Percentiles rank a stretch among this genome's conserved stretches.
Evolutionary conservation across 2,329 filamentous ascomycete genomes (phyloP).

Genomic region (Aspergillus brasiliensis): DNA sequence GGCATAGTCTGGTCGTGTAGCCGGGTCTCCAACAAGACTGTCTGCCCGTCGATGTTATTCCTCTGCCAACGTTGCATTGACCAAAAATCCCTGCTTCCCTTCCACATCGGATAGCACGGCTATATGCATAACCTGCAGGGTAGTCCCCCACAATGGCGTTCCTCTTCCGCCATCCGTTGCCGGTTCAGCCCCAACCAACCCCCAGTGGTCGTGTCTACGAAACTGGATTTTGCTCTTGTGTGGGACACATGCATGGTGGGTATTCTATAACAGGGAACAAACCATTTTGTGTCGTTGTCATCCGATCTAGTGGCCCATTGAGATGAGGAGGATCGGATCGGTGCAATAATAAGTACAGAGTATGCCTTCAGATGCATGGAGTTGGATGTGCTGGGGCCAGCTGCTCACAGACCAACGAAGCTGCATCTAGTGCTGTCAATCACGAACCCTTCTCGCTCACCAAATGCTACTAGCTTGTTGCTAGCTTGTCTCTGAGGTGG

Average conservation of each 20-base stretch:
- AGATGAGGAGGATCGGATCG: neutral
- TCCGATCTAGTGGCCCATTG: neutral
- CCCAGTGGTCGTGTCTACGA: neutral
- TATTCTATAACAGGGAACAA: neutral
- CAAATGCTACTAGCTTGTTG: neutral
- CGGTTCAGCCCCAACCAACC: neutral
- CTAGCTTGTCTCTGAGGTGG: neutral
- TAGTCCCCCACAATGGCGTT: neutral
- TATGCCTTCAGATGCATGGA: neutral
- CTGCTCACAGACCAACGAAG: neutral
- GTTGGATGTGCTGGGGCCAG: neutral
- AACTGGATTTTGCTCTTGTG: neutral
- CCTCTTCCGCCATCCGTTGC: slow-evolving; percentile 2
- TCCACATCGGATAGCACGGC: neutral
- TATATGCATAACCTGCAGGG: neutral
- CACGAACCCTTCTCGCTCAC: neutral
- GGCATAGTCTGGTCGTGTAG: neutral
- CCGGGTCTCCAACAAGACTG: neutral
- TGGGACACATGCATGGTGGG: neutral
- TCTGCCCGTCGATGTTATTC: slow-evolving; percentile 1
- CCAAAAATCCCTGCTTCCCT: neutral
- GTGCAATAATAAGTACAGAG: neutral
- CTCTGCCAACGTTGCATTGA: neutral
- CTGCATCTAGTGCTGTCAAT: neutral
- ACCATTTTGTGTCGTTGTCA: no score